phyloP scores from a whole-genome alignment of 352 stramenopile species.

The Phytophthora pisi region DNA sequence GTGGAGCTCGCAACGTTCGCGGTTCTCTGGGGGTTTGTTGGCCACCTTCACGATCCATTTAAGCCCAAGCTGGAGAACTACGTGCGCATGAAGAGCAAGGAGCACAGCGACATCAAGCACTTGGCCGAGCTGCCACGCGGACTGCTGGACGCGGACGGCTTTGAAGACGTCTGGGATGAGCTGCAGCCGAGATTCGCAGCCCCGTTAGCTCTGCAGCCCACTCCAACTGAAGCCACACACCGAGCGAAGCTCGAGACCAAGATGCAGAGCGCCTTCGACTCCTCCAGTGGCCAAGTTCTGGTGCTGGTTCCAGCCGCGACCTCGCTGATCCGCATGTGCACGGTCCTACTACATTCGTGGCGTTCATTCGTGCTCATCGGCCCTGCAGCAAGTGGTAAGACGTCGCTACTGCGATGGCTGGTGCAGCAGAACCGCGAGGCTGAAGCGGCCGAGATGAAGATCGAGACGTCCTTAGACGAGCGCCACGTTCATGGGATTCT shows the following conservation, averaged over 20 bases:
- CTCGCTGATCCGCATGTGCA: conserved; percentile 43
- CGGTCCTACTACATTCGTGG: conserved; percentile 40
- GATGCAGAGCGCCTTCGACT: conserved; percentile 33
- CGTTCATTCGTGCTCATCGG: conserved; percentile 57
- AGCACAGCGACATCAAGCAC: conserved; percentile 39
- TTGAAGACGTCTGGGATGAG: conserved; percentile 50
- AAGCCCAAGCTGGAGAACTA: conserved; percentile 59
- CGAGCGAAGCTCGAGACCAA: conserved; percentile 5
- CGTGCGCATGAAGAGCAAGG: conserved; percentile 47
- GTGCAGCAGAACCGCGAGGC: conserved; percentile 43
- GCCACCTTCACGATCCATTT: conserved; percentile 44
- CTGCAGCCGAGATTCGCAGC: conserved; percentile 16
- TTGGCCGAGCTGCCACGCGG: conserved; percentile 34
- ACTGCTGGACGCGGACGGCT: conserved; percentile 44
- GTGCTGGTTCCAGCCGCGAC: conserved; percentile 34
- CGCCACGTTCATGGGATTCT: conserved; percentile 44
- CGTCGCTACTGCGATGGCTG: conserved; percentile 51
- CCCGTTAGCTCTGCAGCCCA: conserved; percentile 1
- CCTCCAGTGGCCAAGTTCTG: conserved; percentile 38
- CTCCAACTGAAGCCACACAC: not conserved
- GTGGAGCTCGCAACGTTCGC: conserved; percentile 47
- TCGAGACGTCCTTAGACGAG: conserved; percentile 56
- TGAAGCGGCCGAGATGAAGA: conserved; percentile 43
- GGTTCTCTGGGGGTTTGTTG: conserved; percentile 56
- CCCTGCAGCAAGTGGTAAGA: conserved; percentile 54